Conservation (phyloP, 208 protist genomes). For the Entamoeba nuttalli region DNA sequence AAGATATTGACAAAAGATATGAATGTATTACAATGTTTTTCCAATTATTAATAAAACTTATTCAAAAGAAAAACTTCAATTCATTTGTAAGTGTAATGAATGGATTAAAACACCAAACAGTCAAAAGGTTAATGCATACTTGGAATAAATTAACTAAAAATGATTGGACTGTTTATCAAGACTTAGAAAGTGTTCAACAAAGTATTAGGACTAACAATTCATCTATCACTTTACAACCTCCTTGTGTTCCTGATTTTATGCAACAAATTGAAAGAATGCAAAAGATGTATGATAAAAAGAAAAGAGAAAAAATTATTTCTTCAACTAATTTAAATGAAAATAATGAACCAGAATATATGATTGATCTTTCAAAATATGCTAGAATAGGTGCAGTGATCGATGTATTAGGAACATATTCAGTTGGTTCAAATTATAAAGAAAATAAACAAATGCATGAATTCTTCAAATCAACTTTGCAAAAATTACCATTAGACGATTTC, state of each 20-base stretch:
- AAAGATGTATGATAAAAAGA: not conserved
- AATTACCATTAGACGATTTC: not conserved
- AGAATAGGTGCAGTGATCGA: not conserved
- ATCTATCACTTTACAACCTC: not conserved
- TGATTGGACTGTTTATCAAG: not conserved
- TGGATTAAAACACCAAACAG: not conserved
- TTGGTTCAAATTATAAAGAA: not conserved
- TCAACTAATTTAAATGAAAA: not conserved
- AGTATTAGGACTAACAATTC: not conserved
- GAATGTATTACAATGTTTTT: not conserved
- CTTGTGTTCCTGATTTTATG: not conserved
- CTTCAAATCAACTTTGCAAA: not conserved
- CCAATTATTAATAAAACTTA: not conserved
- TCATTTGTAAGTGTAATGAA: not conserved
- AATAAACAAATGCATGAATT: not conserved
- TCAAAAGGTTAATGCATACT: not conserved
- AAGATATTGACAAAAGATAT: not conserved
- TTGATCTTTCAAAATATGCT: not conserved
- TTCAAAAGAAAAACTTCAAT: not conserved
- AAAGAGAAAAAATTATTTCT: not conserved
- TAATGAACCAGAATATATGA: not conserved
- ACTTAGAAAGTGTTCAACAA: not conserved
- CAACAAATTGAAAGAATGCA: not conserved
- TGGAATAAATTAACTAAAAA: not conserved
- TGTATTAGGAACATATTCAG: not conserved